Evolutionary conservation across 2,329 filamentous ascomycete species (phyloP), one percentile per base, ranked within the genome.

Genomic region (Raffaelea arxii): DNA sequence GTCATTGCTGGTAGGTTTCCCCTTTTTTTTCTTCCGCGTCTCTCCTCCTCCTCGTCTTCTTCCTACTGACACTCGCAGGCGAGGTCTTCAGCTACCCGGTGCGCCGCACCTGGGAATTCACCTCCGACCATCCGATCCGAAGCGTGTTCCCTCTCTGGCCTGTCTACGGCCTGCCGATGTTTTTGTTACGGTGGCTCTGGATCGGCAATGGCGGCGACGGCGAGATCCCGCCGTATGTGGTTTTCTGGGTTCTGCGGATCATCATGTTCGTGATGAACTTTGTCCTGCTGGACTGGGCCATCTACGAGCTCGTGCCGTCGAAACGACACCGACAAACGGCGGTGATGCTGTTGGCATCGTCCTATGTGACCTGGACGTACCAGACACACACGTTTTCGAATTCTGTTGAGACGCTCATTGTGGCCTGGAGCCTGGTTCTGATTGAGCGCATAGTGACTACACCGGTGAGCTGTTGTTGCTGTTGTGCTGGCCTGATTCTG

Each of bases 361-460:
- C 89, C 23, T 98, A 97, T 66, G 91, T 96, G 56, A 98, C 92
- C 41, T 98, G 92, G 91, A 96, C 91, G 39, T 95, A 91, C 67
- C 92, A 98, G 67, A 92, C 88, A 18, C 92, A 98, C 66, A 97
- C 92, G 12, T 97, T 98, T 64, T 97, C 91, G 52, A 98, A 98
- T 67, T 94, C 91, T 51, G 77, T 97, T 54, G 92, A 98, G 69
- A 97, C 92, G 3, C 71, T 98, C 56, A 76, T 91, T 43, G 89
- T 98, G 44, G 78, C 87, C 46, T 98, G 92, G 92, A 90, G 86
- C 59, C 68, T 98, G 63, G 90, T 97, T 41, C 68, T 98, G 62
- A 90, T 96, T 51, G 81, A 86, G 64, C 82, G 91, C 61, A 92
- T 97, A 55, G 72, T 84, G 40, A 81, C 84, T 54, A 80, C 84